phyloP scores from a whole-genome alignment of 2,329 filamentous ascomycete genomes.

The Ascochyta pisi region DNA sequence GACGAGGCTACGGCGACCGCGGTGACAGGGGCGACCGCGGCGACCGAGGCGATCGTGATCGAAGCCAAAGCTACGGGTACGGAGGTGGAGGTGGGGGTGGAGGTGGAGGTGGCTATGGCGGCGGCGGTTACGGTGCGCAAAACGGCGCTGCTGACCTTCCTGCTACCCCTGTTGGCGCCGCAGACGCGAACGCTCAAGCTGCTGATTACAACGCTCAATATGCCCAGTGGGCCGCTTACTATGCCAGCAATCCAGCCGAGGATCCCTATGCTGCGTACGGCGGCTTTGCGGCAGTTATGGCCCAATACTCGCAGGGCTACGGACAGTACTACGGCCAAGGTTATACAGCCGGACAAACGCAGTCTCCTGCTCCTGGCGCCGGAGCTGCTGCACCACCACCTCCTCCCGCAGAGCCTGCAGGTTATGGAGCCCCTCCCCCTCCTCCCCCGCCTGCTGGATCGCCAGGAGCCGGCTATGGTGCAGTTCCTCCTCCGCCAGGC shows the following conservation, averaged over 20 bases:
- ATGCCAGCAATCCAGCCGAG: constrained; percentile 72
- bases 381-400: constrained; percentile 39
- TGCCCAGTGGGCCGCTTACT: constrained; percentile 73
- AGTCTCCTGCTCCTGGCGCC: constrained; percentile 39
- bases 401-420: constrained; percentile 41
- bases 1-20: constrained; percentile 51
- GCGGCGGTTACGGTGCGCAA: constrained; percentile 40
- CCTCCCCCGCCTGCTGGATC: constrained; percentile 45
- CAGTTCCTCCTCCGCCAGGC: constrained; percentile 35
- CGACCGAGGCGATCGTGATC: constrained; percentile 50
- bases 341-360: constrained; percentile 28
- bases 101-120: constrained; percentile 47
- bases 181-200: constrained; percentile 49
- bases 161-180: constrained; percentile 50
- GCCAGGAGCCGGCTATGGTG: constrained; percentile 43
- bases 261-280: constrained; percentile 93
- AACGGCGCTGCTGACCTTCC: constrained; percentile 35
- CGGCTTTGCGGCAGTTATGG: constrained; percentile 61
- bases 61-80: constrained; percentile 51
- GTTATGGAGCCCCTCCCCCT: constrained; percentile 38
- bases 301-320: constrained; percentile 41
- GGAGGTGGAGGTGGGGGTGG: constrained; percentile 45
- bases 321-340: constrained; percentile 40
- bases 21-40: constrained; percentile 47
- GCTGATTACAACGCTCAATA: constrained; percentile 82